Conservation (phyloP, 148 eudicot genomes). For the Cornus controversa region DNA sequence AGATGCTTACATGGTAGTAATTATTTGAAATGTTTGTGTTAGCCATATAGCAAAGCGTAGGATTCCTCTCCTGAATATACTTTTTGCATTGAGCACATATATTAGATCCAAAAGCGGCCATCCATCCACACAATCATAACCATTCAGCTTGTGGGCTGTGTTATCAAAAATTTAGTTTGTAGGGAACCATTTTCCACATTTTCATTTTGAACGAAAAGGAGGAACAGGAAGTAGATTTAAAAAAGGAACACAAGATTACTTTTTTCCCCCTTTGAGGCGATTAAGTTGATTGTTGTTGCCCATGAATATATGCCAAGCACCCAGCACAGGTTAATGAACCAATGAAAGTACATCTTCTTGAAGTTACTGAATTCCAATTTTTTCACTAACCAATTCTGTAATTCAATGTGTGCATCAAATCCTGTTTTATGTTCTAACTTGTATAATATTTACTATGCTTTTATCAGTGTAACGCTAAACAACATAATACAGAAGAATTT, state of each 20-base stretch:
- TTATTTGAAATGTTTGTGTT: conserved; percentile 1
- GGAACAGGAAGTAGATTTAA: background rate
- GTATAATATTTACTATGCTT: conserved; percentile 16
- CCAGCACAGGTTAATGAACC: background rate
- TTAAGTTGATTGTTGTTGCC: background rate
- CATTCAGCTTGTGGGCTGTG: background rate
- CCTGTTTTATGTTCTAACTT: background rate
- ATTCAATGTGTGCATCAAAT: background rate
- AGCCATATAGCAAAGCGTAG: background rate
- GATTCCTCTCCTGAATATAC: conserved; percentile 3
- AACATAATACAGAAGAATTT: conserved; percentile 86
- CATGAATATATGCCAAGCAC: background rate
- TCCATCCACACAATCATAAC: background rate
- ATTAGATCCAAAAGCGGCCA: background rate
- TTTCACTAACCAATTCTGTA: too few relatives aligned
- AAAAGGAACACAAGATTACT: too few relatives aligned
- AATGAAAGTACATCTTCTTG: background rate
- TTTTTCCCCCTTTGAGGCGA: too few relatives aligned
- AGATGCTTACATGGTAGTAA: conserved; percentile 14
- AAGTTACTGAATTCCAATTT: background rate
- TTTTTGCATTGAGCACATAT: background rate
- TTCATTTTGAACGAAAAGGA: background rate
- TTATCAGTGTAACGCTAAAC: conserved; percentile 87
- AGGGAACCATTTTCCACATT: background rate
- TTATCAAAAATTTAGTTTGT: background rate